Percentiles rank a stretch among this genome's conserved stretches.
These are phyloP conservation scores for Byssoonygena ceratinophila DNA, from an alignment of 2,329 filamentous ascomycete species.

Conservation along the genomic window DNA sequence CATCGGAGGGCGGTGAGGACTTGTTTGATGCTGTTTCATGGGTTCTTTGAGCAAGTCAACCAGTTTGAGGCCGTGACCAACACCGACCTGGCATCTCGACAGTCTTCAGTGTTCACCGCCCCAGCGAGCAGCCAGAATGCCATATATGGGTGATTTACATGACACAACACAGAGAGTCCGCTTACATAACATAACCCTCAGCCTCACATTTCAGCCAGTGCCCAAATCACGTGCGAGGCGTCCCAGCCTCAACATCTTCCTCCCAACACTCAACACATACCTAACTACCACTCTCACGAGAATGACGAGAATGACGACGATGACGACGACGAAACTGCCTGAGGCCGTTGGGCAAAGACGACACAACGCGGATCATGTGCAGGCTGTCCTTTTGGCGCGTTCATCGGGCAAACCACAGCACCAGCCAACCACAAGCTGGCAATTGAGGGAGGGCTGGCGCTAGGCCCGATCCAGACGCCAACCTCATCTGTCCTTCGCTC, in stretches of 20 bases:
- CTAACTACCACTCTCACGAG: too few species aligned
- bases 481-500: neutral
- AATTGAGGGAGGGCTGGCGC: neutral
- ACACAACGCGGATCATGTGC: neutral
- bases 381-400: neutral
- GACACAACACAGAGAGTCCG: too few species aligned
- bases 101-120: neutral
- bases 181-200: neutral
- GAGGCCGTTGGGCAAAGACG: neutral
- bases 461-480: neutral
- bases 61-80: neutral
- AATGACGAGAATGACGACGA: too few species aligned
- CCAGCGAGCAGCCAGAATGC: too few species aligned
- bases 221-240: neutral
- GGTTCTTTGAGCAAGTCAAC: neutral
- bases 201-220: neutral
- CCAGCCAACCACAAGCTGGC: neutral
- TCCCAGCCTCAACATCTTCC: too few species aligned
- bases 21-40: too few species aligned
- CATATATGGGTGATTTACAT: too few species aligned
- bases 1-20: too few species aligned
- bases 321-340: too few species aligned
- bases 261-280: too few species aligned
- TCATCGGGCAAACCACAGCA: neutral
- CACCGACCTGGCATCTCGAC: neutral